Base-by-base conservation (phyloP, 208 protist species). In the Wallacemonas sp. region DNA sequence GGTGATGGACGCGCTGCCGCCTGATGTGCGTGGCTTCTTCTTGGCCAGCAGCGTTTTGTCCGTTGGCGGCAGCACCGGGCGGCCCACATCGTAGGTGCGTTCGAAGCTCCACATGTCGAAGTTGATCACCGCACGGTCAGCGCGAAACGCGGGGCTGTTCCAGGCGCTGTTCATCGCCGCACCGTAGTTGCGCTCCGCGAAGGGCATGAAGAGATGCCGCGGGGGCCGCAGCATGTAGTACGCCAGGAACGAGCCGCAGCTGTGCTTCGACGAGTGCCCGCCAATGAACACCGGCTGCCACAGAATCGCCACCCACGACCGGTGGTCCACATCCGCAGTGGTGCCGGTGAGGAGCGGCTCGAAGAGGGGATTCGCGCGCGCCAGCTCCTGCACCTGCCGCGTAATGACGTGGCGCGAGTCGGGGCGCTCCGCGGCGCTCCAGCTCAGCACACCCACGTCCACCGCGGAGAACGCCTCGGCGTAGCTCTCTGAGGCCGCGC, bases 291-390 rank as follows among this genome's bases (percentile, higher is more conserved):
- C 85, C 6, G 90, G 90, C 66, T 90, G 83, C 87, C 87, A 93
- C 62, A 96, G 74, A 19, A 96, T 68, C n/a, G 85, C 85, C 34
- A 96, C 68, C 87, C 90, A 96, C 54, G 90, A 96, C 69, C 90
- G 83, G 55, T 89, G 70, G 64, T 92, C 85, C 1, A 93, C 55
- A 62, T 96, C 90, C 1, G 82, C 76, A 0, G 85, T 87, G 17
- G 77, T 85, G 34, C 78, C 85, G 26, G 65, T 90, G 29, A 90
- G 76, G 38, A 96, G 74, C 38, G 80, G 71, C 0, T 63, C 72
- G 65, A 87, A 96, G 38, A 71, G 70, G 43, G 76, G 74, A 49
- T 92, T 78, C 11, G 74, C 69, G n/a, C 56, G 69, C 11, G 76
- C 83, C 21, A 96, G 87, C 48, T 88, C 83, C 47, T 73, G 46